Base-by-base conservation (phyloP, 164 flowering plant genomes). In the Tetracentron sinense region DNA sequence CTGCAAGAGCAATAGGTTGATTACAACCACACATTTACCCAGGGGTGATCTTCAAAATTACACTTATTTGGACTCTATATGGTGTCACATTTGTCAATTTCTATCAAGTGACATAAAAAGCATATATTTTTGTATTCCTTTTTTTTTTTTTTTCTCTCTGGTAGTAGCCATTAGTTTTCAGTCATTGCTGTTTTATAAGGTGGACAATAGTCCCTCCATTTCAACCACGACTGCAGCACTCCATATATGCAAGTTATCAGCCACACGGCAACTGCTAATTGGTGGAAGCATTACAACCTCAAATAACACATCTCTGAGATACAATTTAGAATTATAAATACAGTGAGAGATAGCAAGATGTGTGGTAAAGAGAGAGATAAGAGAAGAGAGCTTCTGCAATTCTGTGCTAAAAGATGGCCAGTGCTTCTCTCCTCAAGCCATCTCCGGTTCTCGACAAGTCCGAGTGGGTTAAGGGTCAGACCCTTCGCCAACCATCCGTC, bases 401-500 rank as follows among this genome's bases (percentile, higher is more conserved):
- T 10, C 42, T 21, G 27, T 29, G 58, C 23, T 28, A 42, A 23
- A 55, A 63, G 38, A 79, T 80, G 84, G 85, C 86, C 21, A 75
- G 92, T 0, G 82, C 90, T 17, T 80, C 95, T 64, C 84, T 89
- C 46, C 75, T 87, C 66, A 89, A 87, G 77, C 66, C 91, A 3
- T 84, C 91, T 15, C 82, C 81, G 0, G 81, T 86, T 28, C 76
- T 89, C 19, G 80, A 79, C 68, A 86, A 85, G 75, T 86, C 90
- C 21, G 97, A 90, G 50, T 90, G 78, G 72, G 66, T 83, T 30
- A 88, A 86, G 81, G 97, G 94, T 12, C 97, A 88, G 70, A 44
- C 72, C 69, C 77, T 88, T 62, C 88, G 84, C 75, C 85, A 74
- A 56, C 69, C 85, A 5, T 75, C 89, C 0, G 78, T 67, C 51